A percentile compares a stretch with the other conserved stretches of the same genome.
These are phyloP conservation scores for Phialophora chinensis DNA, from an alignment of 2,329 filamentous ascomycete genomes.

Conservation along the genomic window DNA sequence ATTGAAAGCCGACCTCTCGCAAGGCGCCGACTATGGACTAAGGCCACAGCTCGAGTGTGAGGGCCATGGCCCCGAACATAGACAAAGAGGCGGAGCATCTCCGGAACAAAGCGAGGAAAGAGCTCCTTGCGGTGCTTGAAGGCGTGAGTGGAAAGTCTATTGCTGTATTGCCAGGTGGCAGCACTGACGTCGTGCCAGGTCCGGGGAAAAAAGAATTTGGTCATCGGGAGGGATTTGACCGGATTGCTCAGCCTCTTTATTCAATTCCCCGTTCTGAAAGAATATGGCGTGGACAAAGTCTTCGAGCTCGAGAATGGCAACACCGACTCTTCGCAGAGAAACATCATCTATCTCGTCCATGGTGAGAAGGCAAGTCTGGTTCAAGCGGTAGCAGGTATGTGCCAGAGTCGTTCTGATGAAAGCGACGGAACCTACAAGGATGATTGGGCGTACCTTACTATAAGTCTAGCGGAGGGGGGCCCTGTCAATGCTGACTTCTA, in stretches of 20 bases:
- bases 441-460: constrained; percentile 28
- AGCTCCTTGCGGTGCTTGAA: constrained; percentile 89
- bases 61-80: constrained; percentile 50
- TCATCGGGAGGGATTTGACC: constrained; percentile 88
- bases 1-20: constrained; percentile 8
- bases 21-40: constrained; percentile 23
- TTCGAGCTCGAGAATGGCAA: constrained; percentile 97
- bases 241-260: constrained; percentile 89
- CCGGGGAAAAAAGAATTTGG: constrained; percentile 96
- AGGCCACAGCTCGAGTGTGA: constrained; percentile 25
- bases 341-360: constrained; percentile 90
- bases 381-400: constrained; percentile 83
- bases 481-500: constrained; percentile 38
- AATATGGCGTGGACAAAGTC: constrained; percentile 97
- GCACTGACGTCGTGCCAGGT: constrained; percentile 66
- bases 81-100: constrained; percentile 55
- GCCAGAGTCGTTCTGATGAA: constrained; percentile 40
- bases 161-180: constrained; percentile 22
- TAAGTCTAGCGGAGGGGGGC: constrained; percentile 31
- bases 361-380: constrained; percentile 87
- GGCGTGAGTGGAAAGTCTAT: constrained; percentile 70
- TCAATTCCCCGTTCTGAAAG: constrained; percentile 92
- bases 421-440: constrained; percentile 31
- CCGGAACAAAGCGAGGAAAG: constrained; percentile 72
- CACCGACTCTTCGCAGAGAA: constrained; percentile 90